Evolutionary conservation across 225 moss, liverwort and hornwort species (phyloP).

Genomic region (Takakia lepidozioides): DNA sequence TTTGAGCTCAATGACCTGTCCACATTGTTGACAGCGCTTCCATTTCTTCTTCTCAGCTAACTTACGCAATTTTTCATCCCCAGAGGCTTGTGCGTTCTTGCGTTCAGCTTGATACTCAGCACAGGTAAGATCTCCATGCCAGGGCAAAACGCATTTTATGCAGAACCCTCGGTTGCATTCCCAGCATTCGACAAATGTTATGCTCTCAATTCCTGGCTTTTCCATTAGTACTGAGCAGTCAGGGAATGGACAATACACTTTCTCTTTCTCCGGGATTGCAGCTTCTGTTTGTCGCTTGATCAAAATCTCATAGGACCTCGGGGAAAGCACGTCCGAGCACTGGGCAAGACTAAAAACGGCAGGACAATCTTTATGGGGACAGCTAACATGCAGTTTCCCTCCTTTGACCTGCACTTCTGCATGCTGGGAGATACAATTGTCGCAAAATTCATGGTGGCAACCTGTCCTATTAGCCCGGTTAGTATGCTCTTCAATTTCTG

Average conservation of each 20-base stretch:
- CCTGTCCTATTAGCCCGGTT: slow-evolving; percentile 6
- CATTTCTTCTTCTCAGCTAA: slow-evolving; percentile 30
- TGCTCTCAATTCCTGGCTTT: slow-evolving; percentile 4
- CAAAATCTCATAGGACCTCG: slow-evolving; percentile 19
- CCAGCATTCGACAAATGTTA: slow-evolving; percentile 25
- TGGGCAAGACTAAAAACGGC: slow-evolving; percentile 12
- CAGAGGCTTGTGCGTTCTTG: slow-evolving; percentile 6
- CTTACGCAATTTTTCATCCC: slow-evolving; percentile 24
- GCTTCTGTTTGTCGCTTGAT: slow-evolving; percentile 29
- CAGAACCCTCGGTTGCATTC: slow-evolving; percentile 30
- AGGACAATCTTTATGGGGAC: slow-evolving; percentile 13
- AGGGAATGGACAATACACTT: slow-evolving; percentile 29
- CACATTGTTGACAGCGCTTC: slow-evolving; percentile 29
- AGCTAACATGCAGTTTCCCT: slow-evolving; percentile 19
- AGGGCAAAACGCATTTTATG: slow-evolving; percentile 25
- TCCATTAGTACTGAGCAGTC: slow-evolving; percentile 36
- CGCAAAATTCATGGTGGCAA: slow-evolving; percentile 31
- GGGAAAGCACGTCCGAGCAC: slow-evolving; percentile 16
- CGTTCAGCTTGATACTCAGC: slow-evolving; percentile 13
- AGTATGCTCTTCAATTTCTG: background rate
- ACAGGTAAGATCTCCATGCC: slow-evolving; percentile 30
- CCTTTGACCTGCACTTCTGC: slow-evolving; percentile 21
- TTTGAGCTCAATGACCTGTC: slow-evolving; percentile 19
- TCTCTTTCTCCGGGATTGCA: slow-evolving; percentile 18
- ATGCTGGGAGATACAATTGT: slow-evolving; percentile 20